phyloP scores from a whole-genome alignment of 2,329 filamentous ascomycete species.

The Fusarium tjaetaba region DNA sequence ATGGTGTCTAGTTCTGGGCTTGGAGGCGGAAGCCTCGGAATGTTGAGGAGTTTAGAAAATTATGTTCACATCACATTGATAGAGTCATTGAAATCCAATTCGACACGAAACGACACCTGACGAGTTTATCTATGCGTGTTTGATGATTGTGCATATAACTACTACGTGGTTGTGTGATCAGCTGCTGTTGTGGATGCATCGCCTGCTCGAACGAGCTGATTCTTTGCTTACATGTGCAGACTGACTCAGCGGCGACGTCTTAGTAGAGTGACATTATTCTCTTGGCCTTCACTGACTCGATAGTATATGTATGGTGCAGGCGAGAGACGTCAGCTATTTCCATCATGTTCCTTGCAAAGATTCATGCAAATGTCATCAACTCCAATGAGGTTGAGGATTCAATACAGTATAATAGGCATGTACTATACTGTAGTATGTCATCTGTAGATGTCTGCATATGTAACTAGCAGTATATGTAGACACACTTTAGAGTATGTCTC shows the following conservation, averaged over 20 bases:
- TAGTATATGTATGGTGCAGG: background rate
- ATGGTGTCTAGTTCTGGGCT: conserved; percentile 22
- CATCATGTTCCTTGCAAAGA: background rate
- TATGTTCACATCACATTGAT: conserved; percentile 4
- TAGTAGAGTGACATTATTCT: background rate
- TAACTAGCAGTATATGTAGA: background rate
- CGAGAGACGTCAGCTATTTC: background rate
- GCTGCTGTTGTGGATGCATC: background rate
- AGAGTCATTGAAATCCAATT: background rate
- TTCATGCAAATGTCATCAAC: background rate
- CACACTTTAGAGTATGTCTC: background rate
- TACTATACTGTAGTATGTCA: background rate
- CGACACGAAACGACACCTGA: background rate
- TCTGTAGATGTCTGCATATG: background rate
- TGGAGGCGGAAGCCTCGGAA: conserved; percentile 35
- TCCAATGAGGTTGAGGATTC: background rate
- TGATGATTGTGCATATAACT: background rate
- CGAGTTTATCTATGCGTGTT: background rate
- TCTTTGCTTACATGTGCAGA: background rate
- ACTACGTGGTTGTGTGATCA: background rate
- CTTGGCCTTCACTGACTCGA: background rate
- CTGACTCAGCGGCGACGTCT: background rate
- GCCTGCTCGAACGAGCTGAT: background rate
- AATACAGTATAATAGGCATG: background rate
- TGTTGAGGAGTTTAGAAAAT: conserved; percentile 22